Evolutionary conservation across 768 basidiomycete genomes (phyloP).

Genomic region (Leccinum rimulosum): DNA sequence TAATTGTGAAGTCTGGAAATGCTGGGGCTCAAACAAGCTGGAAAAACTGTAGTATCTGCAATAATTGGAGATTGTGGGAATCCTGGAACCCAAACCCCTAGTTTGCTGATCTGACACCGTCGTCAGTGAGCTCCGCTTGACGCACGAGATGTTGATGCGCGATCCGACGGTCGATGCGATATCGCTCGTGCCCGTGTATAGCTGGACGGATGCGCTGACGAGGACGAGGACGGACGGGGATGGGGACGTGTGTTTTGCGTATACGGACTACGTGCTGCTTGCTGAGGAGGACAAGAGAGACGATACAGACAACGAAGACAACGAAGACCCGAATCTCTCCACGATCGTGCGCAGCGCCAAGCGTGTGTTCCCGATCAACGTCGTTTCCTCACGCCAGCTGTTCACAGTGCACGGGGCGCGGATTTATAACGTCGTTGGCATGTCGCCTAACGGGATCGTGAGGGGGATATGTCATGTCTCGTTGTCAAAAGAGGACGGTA

Average conservation of each 20-base stretch:
- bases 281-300: background rate
- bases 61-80: too few relatives aligned
- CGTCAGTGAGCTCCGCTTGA: slow-evolving; percentile 19
- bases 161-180: background rate
- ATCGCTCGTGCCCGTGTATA: slow-evolving; percentile 13
- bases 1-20: too few relatives aligned
- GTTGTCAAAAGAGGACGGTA: background rate
- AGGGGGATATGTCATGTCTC: slow-evolving; percentile 5
- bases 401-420: slow-evolving; percentile 6
- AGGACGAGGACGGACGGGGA: slow-evolving; percentile 1
- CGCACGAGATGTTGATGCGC: slow-evolving; percentile 12
- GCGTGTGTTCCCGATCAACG: slow-evolving; percentile 7
- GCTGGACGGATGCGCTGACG: slow-evolving; percentile 7
- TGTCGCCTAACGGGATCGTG: slow-evolving; percentile 15
- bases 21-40: too few relatives aligned
- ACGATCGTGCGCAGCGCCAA: background rate
- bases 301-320: background rate
- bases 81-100: too few relatives aligned
- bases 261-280: slow-evolving; percentile 15
- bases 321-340: background rate
- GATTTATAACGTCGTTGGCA: slow-evolving; percentile 17
- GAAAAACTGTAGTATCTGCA: too few relatives aligned
- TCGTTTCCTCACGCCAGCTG: slow-evolving; percentile 7
- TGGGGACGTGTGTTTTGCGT: slow-evolving; percentile 1
- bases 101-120: background rate